Percentiles rank a stretch among this genome's conserved stretches.
Evolutionary conservation across 228 moss, liverwort and hornwort species (phyloP).

Genomic region (Sphagnum fallax): DNA sequence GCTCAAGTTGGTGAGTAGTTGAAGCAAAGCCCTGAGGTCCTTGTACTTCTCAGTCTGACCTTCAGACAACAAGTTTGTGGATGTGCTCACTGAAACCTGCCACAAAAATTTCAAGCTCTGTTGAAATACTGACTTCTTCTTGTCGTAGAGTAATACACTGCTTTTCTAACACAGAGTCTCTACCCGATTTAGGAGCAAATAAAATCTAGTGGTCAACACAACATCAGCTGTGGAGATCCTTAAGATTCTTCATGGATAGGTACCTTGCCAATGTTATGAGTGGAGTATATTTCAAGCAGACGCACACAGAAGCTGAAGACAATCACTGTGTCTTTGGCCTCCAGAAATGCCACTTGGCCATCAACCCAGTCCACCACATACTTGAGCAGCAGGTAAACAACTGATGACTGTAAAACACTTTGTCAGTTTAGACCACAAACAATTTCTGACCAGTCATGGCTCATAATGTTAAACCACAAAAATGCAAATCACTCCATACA

Average conservation of each 20-base stretch:
- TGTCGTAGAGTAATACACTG: too few relatives aligned
- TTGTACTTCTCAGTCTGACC: conserved; percentile 98
- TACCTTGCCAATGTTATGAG: conserved; percentile 93
- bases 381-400: conserved; percentile 94
- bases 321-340: conserved; percentile 88
- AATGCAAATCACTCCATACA: too few relatives aligned
- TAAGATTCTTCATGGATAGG: not conserved
- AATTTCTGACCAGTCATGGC: too few relatives aligned
- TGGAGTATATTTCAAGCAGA: conserved; percentile 91
- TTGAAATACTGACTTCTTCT: not conserved
- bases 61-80: conserved; percentile 78
- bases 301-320: conserved; percentile 96
- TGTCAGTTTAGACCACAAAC: too few relatives aligned
- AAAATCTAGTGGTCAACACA: too few relatives aligned
- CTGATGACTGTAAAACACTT: conserved; percentile 70
- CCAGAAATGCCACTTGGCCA: conserved; percentile 97
- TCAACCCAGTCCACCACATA: conserved; percentile 99
- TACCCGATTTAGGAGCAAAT: too few relatives aligned
- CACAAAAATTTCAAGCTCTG: not conserved
- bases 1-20: conserved; percentile 93
- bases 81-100: conserved; percentile 80
- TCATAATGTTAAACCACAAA: too few relatives aligned
- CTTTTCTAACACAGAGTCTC: too few relatives aligned
- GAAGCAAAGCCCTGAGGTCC: conserved; percentile 89
- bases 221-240: too few relatives aligned